Base-by-base conservation (phyloP, 768 basidiomycete species). In the Lactarius indigo region DNA sequence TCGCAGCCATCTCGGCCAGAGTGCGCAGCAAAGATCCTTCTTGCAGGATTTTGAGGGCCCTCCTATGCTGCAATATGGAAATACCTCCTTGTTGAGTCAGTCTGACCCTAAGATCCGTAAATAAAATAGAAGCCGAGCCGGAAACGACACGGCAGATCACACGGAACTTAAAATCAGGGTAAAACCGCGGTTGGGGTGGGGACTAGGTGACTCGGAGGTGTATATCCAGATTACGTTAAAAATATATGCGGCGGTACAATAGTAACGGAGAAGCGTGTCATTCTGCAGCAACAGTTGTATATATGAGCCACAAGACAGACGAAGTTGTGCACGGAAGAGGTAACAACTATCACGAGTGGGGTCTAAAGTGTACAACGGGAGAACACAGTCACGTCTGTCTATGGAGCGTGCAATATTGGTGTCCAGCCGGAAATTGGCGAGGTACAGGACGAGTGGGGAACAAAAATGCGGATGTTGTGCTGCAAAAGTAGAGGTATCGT, bases 401-500 rank as follows among this genome's bases (percentile, higher is more conserved):
- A 62, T 41, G 61, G 35, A n/a, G 33, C 10, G 50, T 59, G 61
- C 50, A 55, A 57, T 20, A 23, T 54, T 6, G 35, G 44, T 33
- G 37, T 28, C 28, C 42, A 56, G 59, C 59, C 42, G 28, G 37
- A 41, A 66, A 39, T 44, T 44, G 68, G 37, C 17, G 44, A 57
- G 35, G 37, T 57, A 57, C 50, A 55, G 50, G 23, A 61, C 56
- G 33, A 67, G 42, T 44, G 57, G 65, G 35, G 18, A 61, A 41
- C 26, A 37, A 37, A 37, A 66, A 63, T 63, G 61, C 59, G 35
- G 35, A 50, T 58, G 68, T 42, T 57, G 61, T 63, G 59, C 54
- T 60, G 69, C 57, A 47, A 58, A 9, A 23, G 63, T 39, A 64
- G 42, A 61, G 69, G 69, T 70, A 70, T 70, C 63, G 39, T 70